Base-by-base conservation (phyloP, 2,329 filamentous ascomycete genomes). In the Xylariaceae sp. region DNA sequence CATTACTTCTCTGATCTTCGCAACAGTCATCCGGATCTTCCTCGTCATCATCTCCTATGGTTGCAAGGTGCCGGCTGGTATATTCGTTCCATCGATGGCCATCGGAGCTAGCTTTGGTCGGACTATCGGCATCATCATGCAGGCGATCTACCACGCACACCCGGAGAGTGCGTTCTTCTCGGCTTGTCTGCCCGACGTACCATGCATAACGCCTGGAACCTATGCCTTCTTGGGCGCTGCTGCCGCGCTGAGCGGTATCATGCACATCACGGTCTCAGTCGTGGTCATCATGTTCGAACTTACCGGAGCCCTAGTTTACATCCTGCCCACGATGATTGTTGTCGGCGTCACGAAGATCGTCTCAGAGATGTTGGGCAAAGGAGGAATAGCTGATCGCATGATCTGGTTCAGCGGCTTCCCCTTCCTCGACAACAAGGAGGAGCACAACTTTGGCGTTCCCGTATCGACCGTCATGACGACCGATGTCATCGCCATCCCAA, bases 211-310 rank as follows among this genome's bases (percentile, higher is more conserved):
- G 0, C 94, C 94, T 0, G 94, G 94, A 8, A 97, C 94, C 0
- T 99, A 99, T 71, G 94, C 94, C 5, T 96, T 99, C 67, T 81
- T 99, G 0, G 94, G 94, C 48, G 94, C 94, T 4, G 94, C 87
- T 0, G 93, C 94, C 1, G 90, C 94, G 0, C 80, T 99, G 23
- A 93, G 89, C 72, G 94, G 94, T 8, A 97, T 97, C 70, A 99
- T 97, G 93, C 94, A 97, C 74, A 89, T 99, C 63, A 97, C 93
- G 0, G 87, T 99, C 13, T 95, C 92, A 0, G 92, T 99, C 8
- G 93, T 97, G 1, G 94, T 99, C 69, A 99, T 99, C 74, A 97
- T 99, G 94, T 97, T 97, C 70, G 94, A 99, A 75, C 82, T 99
- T 53, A 99, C 94, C 0, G 94, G 94, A n/a, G 94, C 94, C 5